Percentiles rank a stretch among this genome's conserved stretches.
phyloP scores from a whole-genome alignment of 192 early-diverging fungal genomes.

The Dissophora ornata region DNA sequence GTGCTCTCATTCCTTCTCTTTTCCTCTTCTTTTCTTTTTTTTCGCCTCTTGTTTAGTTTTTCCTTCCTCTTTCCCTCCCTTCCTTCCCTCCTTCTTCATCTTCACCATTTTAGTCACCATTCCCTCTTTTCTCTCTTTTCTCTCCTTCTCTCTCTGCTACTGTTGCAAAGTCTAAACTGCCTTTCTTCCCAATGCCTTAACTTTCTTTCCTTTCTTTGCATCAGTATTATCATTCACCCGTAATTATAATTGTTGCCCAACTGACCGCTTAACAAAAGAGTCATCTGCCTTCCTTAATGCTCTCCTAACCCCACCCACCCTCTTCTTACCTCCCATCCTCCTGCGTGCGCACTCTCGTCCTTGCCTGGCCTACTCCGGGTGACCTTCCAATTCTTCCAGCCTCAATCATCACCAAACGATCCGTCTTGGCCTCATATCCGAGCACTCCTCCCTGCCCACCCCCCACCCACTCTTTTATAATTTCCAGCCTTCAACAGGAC shows the following conservation, averaged over 20 bases:
- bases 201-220: neutral
- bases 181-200: neutral
- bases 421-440: neutral
- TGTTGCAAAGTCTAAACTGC: neutral
- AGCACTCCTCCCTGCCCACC: neutral
- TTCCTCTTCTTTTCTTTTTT: neutral
- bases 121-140: neutral
- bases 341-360: too few relatives aligned
- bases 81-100: neutral
- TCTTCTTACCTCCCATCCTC: neutral
- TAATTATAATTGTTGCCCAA: neutral
- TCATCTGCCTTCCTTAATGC: constrained; percentile 1
- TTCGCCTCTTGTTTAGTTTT: neutral
- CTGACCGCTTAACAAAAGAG: neutral
- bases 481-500: neutral
- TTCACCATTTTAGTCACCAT: neutral
- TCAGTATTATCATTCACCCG: constrained; percentile 6
- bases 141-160: neutral
- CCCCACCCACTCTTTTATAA: neutral
- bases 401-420: neutral
- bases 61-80: constrained; percentile 1
- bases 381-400: neutral
- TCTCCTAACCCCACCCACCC: constrained; percentile 4
- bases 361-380: too few relatives aligned
- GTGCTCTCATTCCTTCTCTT: constrained; percentile 1